Percentiles rank a stretch among this genome's conserved stretches.
These are phyloP conservation scores for Pichia sp. DNA, from an alignment of 1,139 yeast genomes.

Conservation along the genomic window DNA sequence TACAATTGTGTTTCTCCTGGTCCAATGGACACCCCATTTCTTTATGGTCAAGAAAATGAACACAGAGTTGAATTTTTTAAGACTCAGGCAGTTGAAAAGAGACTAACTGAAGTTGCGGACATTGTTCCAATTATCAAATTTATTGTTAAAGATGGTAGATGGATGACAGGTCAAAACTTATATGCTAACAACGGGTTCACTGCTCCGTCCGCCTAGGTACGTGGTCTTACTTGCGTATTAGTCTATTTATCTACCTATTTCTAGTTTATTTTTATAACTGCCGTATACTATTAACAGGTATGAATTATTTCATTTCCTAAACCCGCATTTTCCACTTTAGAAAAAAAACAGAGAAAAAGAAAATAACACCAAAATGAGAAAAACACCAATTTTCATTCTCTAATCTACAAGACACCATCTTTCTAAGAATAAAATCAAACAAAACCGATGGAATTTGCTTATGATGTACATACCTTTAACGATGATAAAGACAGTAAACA, in stretches of 20 bases:
- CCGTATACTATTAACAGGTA: too few relatives aligned
- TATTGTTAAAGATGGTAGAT: slow-evolving; percentile 57
- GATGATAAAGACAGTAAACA: background rate
- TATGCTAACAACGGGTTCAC: slow-evolving; percentile 63
- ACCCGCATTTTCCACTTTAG: too few relatives aligned
- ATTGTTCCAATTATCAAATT: slow-evolving; percentile 59
- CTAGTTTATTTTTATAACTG: too few relatives aligned
- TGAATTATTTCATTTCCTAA: too few relatives aligned
- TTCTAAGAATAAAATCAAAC: too few relatives aligned
- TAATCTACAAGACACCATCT: too few relatives aligned
- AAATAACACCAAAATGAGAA: too few relatives aligned
- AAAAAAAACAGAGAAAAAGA: too few relatives aligned
- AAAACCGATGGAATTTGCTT: slow-evolving; percentile 10
- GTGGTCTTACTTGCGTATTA: too few relatives aligned
- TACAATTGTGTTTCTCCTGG: slow-evolving; percentile 63
- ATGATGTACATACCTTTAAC: slow-evolving; percentile 10
- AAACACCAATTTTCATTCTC: background rate
- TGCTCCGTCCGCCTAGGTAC: slow-evolving; percentile 34
- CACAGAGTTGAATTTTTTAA: slow-evolving; percentile 51
- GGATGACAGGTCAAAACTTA: slow-evolving; percentile 67
- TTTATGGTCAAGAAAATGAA: slow-evolving; percentile 52
- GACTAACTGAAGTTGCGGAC: slow-evolving; percentile 53
- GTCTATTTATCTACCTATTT: too few relatives aligned
- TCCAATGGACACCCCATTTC: slow-evolving; percentile 67
- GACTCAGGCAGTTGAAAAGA: slow-evolving; percentile 39